These are phyloP conservation scores for Pythium insidiosum DNA, from an alignment of 352 stramenopile genomes.

Conservation along the genomic window DNA sequence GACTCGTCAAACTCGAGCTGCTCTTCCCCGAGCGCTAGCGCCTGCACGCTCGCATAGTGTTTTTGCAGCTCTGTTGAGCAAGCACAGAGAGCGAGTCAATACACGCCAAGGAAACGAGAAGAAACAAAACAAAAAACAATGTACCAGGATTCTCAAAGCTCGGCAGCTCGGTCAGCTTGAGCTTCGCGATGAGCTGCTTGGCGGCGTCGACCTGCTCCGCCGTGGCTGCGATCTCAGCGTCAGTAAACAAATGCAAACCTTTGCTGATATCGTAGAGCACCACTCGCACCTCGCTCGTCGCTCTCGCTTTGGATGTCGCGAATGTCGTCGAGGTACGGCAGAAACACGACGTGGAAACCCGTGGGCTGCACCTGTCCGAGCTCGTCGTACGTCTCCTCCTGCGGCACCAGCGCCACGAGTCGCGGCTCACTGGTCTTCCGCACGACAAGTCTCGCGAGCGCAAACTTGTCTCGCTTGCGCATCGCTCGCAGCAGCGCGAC, in stretches of 20 bases:
- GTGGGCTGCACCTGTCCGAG: constrained; percentile 73
- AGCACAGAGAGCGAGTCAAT: too few species aligned
- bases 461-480: constrained; percentile 53
- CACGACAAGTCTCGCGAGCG: constrained; percentile 57
- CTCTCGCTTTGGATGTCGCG: constrained; percentile 45
- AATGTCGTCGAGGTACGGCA: constrained; percentile 79
- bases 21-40: constrained; percentile 64
- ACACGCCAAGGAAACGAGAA: too few species aligned
- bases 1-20: constrained; percentile 67
- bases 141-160: constrained; percentile 79
- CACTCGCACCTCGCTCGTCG: constrained; percentile 24
- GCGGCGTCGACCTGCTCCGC: constrained; percentile 55
- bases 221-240: constrained; percentile 15
- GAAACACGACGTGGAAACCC: constrained; percentile 70
- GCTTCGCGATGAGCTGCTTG: constrained; percentile 56
- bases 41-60: constrained; percentile 75
- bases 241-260: neutral
- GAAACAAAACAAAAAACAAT: too few species aligned
- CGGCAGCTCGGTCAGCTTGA: constrained; percentile 62
- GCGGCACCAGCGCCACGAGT: constrained; percentile 65
- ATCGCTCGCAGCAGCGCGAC: constrained; percentile 60
- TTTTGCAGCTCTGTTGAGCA: constrained; percentile 64
- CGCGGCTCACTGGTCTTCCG: constrained; percentile 71
- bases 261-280: neutral
- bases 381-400: constrained; percentile 67